Percentiles rank a stretch among this genome's conserved stretches.
These are phyloP conservation scores for Pleurotus citrinopileatus DNA, from an alignment of 768 basidiomycete genomes.

Conservation along the genomic window DNA sequence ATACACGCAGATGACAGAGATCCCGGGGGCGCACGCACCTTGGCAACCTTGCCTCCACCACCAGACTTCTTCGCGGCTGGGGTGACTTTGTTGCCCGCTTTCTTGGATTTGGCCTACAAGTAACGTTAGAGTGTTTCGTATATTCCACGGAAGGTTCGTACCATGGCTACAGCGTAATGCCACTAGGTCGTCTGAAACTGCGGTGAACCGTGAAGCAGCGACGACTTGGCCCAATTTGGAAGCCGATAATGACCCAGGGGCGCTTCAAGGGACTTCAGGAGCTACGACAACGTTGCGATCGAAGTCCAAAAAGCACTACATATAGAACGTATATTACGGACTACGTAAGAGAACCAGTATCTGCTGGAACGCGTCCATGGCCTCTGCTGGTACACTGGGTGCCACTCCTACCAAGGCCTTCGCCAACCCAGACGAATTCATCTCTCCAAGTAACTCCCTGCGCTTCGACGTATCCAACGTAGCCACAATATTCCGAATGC, in stretches of 20 bases:
- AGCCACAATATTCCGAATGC: constrained; percentile 58
- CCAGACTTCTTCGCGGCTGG: constrained; percentile 62
- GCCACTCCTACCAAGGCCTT: constrained; percentile 48
- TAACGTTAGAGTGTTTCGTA: background rate
- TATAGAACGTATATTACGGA: no score
- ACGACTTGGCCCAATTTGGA: background rate
- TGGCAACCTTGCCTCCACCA: constrained; percentile 65
- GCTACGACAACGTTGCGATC: no score
- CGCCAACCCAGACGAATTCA: constrained; percentile 50
- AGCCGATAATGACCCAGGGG: no score
- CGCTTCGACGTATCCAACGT: constrained; percentile 38
- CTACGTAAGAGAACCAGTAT: no score
- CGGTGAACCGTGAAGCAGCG: background rate
- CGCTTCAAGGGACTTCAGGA: no score
- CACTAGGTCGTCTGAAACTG: constrained; percentile 3
- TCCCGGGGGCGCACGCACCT: constrained; percentile 51
- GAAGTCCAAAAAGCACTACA: no score
- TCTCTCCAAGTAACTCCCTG: constrained; percentile 47
- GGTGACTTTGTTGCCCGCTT: constrained; percentile 81
- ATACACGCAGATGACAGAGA: background rate
- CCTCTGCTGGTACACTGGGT: constrained; percentile 50
- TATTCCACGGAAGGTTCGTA: background rate
- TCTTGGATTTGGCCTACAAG: constrained; percentile 79
- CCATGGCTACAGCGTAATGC: background rate
- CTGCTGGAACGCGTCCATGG: constrained; percentile 31